phyloP scores from a whole-genome alignment of 1,284 basidiomycete species.

The Lignosus rhinocerotis region DNA sequence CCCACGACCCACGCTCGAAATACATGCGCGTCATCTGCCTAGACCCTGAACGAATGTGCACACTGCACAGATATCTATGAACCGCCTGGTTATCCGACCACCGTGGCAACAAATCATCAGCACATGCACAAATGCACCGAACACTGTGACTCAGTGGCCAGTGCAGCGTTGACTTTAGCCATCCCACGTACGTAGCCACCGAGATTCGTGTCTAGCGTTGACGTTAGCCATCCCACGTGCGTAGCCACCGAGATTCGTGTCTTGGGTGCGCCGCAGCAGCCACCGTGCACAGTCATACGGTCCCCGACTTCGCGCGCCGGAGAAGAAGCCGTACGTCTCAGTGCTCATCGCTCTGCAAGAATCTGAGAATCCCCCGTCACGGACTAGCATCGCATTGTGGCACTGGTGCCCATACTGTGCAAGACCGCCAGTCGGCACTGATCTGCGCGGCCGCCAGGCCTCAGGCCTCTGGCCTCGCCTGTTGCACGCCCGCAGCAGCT shows the following conservation, averaged over 20 bases:
- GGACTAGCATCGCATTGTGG: neutral
- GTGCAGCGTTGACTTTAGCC: neutral
- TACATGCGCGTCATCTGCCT: neutral
- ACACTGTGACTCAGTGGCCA: too few species aligned
- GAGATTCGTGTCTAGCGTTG: neutral
- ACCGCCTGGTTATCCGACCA: too few species aligned
- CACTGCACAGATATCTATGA: neutral
- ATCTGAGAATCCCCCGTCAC: neutral
- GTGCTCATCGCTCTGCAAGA: neutral
- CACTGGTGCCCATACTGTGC: neutral
- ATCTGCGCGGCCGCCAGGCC: neutral
- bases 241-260: neutral
- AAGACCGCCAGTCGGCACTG: neutral
- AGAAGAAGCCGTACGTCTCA: neutral
- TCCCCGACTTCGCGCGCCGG: neutral
- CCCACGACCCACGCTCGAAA: neutral
- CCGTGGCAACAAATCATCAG: too few species aligned
- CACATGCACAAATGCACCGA: neutral
- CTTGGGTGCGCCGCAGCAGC: neutral
- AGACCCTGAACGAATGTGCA: neutral
- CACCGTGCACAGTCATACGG: neutral
- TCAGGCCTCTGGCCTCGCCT: neutral
- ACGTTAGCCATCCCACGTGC: neutral
- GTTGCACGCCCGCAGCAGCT: neutral
- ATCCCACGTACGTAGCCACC: neutral